These are phyloP conservation scores for Quercus engelmannii DNA, from an alignment of 306 rosid genomes.

Conservation along the genomic window DNA sequence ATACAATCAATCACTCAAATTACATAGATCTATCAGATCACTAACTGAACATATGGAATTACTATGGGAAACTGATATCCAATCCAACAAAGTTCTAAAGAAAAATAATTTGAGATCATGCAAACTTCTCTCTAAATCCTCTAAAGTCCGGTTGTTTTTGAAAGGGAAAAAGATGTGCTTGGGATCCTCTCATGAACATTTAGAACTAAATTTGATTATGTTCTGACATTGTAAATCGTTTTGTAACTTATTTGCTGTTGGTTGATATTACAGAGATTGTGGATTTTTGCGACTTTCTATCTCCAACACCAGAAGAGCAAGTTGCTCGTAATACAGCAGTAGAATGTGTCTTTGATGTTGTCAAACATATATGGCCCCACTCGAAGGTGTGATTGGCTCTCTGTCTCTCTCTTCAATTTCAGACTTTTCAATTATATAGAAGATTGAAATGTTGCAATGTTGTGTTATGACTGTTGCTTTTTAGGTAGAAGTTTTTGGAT, in stretches of 20 bases:
- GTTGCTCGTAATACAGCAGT: slow-evolving; percentile 62
- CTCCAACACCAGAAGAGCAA: slow-evolving; percentile 82
- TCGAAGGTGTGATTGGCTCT: slow-evolving; percentile 49
- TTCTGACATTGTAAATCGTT: neutral
- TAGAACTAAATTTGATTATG: neutral
- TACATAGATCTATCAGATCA: too few relatives aligned
- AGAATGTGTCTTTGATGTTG: slow-evolving; percentile 63
- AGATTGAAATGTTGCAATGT: neutral
- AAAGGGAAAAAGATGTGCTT: neutral
- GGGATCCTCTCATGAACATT: neutral
- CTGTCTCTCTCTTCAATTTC: neutral
- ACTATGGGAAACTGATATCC: too few relatives aligned
- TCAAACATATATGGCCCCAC: slow-evolving; percentile 89
- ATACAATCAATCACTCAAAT: too few relatives aligned
- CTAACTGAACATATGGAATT: too few relatives aligned
- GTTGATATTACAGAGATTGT: slow-evolving; percentile 57
- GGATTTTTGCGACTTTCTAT: slow-evolving; percentile 88
- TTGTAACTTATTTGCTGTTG: neutral
- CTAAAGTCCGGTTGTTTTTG: too few relatives aligned
- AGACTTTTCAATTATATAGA: neutral
- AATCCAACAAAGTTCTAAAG: too few relatives aligned
- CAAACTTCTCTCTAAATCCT: too few relatives aligned
- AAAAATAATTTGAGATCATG: too few relatives aligned
- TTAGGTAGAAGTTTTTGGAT: slow-evolving; percentile 95
- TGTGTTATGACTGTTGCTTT: slow-evolving; percentile 21